Percentiles rank a stretch among this genome's conserved stretches.
Conservation (phyloP, 192 early-diverging fungal species). For the Backusella mclennaniae region DNA sequence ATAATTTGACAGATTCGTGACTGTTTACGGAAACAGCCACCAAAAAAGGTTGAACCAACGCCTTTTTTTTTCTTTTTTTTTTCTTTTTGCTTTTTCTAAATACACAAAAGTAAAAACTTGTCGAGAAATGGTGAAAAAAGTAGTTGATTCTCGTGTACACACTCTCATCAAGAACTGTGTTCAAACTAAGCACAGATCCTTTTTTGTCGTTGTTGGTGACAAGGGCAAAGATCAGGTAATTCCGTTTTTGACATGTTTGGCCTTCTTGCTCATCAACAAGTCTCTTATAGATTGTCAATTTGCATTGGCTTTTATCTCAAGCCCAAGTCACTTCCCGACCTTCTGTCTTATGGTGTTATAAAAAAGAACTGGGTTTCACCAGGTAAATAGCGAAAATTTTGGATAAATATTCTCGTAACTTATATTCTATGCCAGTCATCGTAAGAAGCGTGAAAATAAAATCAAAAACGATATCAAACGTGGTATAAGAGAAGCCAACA, state of each 20-base stretch:
- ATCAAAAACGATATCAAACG: constrained; percentile 93
- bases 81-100: neutral
- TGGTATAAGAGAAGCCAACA: constrained; percentile 87
- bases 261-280: neutral
- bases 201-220: constrained; percentile 97
- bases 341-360: constrained; percentile 99
- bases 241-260: too few species aligned
- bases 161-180: constrained; percentile 92
- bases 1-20: too few species aligned
- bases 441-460: constrained; percentile 95
- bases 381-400: constrained; percentile 35
- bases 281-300: constrained; percentile 77
- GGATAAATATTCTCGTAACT: neutral
- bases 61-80: too few species aligned
- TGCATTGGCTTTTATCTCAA: constrained; percentile 96
- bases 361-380: constrained; percentile 96
- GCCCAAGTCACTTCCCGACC: constrained; percentile 86
- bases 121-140: constrained; percentile 72
- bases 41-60: too few species aligned
- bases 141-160: constrained; percentile 92
- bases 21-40: too few species aligned
- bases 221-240: constrained; percentile 81
- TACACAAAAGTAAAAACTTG: neutral
- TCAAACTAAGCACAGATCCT: constrained; percentile 87
- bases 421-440: constrained; percentile 55